Base-by-base conservation (phyloP, 2,329 filamentous ascomycete species). In the Aspergillus glaucus region DNA sequence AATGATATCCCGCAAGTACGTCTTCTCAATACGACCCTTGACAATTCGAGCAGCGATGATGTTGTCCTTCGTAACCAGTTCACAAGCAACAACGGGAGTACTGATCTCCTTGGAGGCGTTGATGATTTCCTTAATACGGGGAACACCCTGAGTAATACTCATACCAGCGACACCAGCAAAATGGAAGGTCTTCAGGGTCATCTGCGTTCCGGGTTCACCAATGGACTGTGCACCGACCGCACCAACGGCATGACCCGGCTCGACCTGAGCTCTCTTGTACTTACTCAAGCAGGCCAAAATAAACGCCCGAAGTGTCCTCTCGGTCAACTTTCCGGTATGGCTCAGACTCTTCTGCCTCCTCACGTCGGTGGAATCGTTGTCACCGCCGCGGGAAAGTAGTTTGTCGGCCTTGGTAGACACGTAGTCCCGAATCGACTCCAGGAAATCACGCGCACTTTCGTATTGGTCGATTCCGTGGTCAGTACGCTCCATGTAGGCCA, bases 41-140 rank as follows among this genome's bases (percentile, higher is more conserved):
- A 95, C 92, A 37, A 95, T 84, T 28, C 86, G 84, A n/a, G 92
- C 93, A 2, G 87, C 88, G 55, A 85, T 80, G 47, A 93, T 82
- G 55, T 86, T 81, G 48, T 79, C 75, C 51, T 84, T 82, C 63
- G 90, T 93, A 55, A 88, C 79, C 4, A 97, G 77, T 4, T 88
- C 85, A 62, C 93, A 97, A 5, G 81, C 84, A 58, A 98, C 95
- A 64, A 98, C 86, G 0, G 93, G 93, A 0, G 93, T 98, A 67
- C 87, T 94, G 70, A 98, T 98, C 44, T 78, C 76, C 67, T 90
- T 95, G 7, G 90, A 95, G 5, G 93, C 93, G 72, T 98, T 98
- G 82, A 98, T 98, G 58, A 98, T 98, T 77, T 98, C 93, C 74
- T 98, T 98, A 76, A 98, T 98, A 84, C 93, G 92, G 1, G 93